Evolutionary conservation across 176 grass and related monocot genomes (phyloP).

Genomic region (Carex cristatella): DNA sequence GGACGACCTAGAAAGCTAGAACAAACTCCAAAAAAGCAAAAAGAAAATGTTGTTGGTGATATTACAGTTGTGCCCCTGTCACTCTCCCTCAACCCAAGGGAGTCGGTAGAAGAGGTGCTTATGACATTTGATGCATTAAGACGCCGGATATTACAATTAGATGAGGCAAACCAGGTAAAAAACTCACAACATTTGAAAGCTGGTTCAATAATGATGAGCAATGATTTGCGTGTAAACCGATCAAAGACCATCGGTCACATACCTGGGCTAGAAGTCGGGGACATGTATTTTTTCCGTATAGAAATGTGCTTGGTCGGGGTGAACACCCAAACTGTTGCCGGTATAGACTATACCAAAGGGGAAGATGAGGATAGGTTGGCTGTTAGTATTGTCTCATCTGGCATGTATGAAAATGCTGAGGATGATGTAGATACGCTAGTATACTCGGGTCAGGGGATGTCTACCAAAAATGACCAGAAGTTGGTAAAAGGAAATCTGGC

Average conservation of each 20-base stretch:
- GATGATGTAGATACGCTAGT: slow-evolving; percentile 61
- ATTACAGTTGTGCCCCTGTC: slow-evolving; percentile 26
- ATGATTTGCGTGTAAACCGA: slow-evolving; percentile 61
- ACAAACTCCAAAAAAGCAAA: slow-evolving; percentile 28
- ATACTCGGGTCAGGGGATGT: slow-evolving; percentile 73
- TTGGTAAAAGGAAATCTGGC: slow-evolving; percentile 83
- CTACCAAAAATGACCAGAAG: slow-evolving; percentile 83
- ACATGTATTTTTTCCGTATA: slow-evolving; percentile 89
- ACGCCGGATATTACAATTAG: slow-evolving; percentile 58
- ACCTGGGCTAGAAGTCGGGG: slow-evolving; percentile 66
- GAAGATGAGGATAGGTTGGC: slow-evolving; percentile 50
- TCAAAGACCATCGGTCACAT: slow-evolving; percentile 62
- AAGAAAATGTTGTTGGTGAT: slow-evolving; percentile 21
- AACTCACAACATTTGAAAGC: slow-evolving; percentile 63
- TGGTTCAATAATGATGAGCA: slow-evolving; percentile 70
- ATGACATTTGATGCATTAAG: slow-evolving; percentile 77
- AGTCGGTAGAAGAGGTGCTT: slow-evolving; percentile 61
- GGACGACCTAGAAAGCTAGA: slow-evolving; percentile 19
- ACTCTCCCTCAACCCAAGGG: slow-evolving; percentile 50
- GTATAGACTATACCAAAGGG: slow-evolving; percentile 72
- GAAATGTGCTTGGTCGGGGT: slow-evolving; percentile 85
- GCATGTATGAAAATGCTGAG: slow-evolving; percentile 76
- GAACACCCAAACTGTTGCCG: slow-evolving; percentile 55
- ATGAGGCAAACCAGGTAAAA: slow-evolving; percentile 59
- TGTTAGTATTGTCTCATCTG: slow-evolving; percentile 71